Conservation (phyloP, 2,329 filamentous ascomycete genomes). For the Penicillium sp. region DNA sequence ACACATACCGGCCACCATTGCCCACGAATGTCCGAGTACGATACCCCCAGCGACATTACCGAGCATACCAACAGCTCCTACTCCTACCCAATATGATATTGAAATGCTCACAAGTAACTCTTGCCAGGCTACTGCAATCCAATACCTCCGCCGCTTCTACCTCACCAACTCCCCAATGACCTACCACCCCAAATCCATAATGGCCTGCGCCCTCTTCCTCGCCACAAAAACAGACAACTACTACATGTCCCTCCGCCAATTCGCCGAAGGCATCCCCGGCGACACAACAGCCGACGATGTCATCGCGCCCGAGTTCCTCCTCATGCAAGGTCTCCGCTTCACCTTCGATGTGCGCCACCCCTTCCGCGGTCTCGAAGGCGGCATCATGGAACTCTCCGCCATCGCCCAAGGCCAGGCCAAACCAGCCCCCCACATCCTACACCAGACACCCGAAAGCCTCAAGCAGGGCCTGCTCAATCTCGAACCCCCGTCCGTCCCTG, state of each 20-base stretch:
- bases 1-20: constrained; percentile 59
- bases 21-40: constrained; percentile 62
- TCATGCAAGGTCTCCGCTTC: constrained; percentile 90
- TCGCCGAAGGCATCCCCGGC: constrained; percentile 68
- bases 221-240: constrained; percentile 89
- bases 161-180: constrained; percentile 95
- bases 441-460: constrained; percentile 35
- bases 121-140: constrained; percentile 71
- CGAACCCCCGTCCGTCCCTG: constrained; percentile 27
- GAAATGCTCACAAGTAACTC: constrained; percentile 1
- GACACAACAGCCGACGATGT: constrained; percentile 78
- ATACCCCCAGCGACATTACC: constrained; percentile 1
- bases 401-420: constrained; percentile 62
- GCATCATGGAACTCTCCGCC: constrained; percentile 76
- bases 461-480: constrained; percentile 34
- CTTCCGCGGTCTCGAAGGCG: constrained; percentile 82
- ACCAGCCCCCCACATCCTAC: constrained; percentile 30
- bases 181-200: constrained; percentile 85
- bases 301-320: constrained; percentile 85
- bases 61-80: constrained; percentile 21
- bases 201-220: constrained; percentile 89
- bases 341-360: constrained; percentile 93
- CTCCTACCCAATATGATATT: background rate
- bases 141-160: constrained; percentile 94
- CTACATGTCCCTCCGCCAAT: constrained; percentile 67